phyloP scores from a whole-genome alignment of 352 stramenopile species.

The Globisporangium polare region DNA sequence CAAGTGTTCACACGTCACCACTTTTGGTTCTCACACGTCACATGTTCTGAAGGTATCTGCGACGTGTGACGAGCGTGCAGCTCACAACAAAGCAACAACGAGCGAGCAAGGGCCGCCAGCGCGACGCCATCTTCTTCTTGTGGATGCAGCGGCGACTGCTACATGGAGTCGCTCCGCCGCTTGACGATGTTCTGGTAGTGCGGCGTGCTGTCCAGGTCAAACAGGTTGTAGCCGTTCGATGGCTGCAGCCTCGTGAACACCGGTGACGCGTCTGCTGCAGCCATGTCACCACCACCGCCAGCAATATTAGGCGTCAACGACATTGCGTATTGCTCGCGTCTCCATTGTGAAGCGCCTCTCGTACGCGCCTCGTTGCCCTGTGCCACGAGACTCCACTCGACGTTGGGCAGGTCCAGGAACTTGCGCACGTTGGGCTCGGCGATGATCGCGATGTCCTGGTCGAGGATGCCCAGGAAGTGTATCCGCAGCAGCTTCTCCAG shows the following conservation, averaged over 20 bases:
- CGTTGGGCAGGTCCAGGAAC: slow-evolving; percentile 62
- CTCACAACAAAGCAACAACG: neutral
- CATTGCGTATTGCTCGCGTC: slow-evolving; percentile 23
- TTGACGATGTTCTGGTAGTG: slow-evolving; percentile 31
- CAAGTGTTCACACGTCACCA: slow-evolving; percentile 8
- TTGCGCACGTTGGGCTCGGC: slow-evolving; percentile 59
- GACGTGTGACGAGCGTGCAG: slow-evolving; percentile 4
- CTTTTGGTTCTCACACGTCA: slow-evolving; percentile 8
- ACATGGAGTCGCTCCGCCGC: slow-evolving; percentile 58
- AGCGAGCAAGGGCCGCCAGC: neutral
- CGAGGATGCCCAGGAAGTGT: slow-evolving; percentile 57
- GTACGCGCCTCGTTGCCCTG: slow-evolving; percentile 19
- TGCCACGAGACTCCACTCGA: slow-evolving; percentile 69
- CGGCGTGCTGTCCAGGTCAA: slow-evolving; percentile 17
- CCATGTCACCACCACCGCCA: neutral
- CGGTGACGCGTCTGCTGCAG: slow-evolving; percentile 9
- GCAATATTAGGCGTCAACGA: slow-evolving; percentile 13
- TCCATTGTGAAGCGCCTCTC: neutral
- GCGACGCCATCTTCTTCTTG: neutral
- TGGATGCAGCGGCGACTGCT: slow-evolving; percentile 7
- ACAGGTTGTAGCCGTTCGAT: slow-evolving; percentile 22
- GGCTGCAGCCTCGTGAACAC: slow-evolving; percentile 26
- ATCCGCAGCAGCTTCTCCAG: slow-evolving; percentile 53
- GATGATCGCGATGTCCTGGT: slow-evolving; percentile 62
- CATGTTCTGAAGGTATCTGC: slow-evolving; percentile 1